Percentiles rank a stretch among this genome's conserved stretches.
These are phyloP conservation scores for Albatrellus sp. DNA, from an alignment of 1,284 basidiomycete species.

Conservation along the genomic window DNA sequence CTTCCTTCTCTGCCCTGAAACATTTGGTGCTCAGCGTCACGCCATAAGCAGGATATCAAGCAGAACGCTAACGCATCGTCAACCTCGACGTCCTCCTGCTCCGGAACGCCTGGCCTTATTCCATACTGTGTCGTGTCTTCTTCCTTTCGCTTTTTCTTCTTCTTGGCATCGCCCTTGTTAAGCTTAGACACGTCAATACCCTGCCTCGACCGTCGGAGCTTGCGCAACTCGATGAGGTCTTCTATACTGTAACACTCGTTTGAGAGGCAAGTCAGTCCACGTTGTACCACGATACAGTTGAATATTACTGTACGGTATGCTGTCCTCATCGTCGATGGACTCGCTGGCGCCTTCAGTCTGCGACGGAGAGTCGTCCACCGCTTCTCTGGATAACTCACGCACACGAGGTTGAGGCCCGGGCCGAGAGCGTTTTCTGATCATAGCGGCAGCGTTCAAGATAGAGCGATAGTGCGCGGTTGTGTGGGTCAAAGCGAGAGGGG, in stretches of 20 bases:
- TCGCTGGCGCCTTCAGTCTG: conserved; percentile 14
- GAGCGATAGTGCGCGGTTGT: neutral
- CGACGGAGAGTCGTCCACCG: conserved; percentile 17
- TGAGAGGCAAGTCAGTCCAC: conserved; percentile 8
- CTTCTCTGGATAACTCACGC: conserved; percentile 32
- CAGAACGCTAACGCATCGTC: neutral
- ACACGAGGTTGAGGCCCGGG: conserved; percentile 31
- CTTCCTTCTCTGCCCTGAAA: conserved; percentile 45
- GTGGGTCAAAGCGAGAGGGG: neutral
- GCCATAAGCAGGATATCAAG: conserved; percentile 2
- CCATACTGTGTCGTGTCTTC: conserved; percentile 20
- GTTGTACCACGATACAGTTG: neutral
- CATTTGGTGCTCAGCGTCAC: conserved; percentile 1
- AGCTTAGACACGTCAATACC: conserved; percentile 84
- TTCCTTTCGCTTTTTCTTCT: conserved; percentile 40
- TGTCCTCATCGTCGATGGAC: conserved; percentile 22
- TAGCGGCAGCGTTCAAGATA: conserved; percentile 10
- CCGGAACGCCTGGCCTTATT: neutral
- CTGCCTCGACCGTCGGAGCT: conserved; percentile 59
- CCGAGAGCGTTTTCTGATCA: conserved; percentile 56
- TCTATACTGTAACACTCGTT: conserved; percentile 36
- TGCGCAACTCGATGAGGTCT: conserved; percentile 79
- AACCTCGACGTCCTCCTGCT: conserved; percentile 29
- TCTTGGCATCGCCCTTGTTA: conserved; percentile 72
- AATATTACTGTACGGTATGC: conserved; percentile 33